Evolutionary conservation across 495 filamentous ascomycete species (phyloP), one percentile per base, ranked within the genome.

Genomic region (Letharia lupina): DNA sequence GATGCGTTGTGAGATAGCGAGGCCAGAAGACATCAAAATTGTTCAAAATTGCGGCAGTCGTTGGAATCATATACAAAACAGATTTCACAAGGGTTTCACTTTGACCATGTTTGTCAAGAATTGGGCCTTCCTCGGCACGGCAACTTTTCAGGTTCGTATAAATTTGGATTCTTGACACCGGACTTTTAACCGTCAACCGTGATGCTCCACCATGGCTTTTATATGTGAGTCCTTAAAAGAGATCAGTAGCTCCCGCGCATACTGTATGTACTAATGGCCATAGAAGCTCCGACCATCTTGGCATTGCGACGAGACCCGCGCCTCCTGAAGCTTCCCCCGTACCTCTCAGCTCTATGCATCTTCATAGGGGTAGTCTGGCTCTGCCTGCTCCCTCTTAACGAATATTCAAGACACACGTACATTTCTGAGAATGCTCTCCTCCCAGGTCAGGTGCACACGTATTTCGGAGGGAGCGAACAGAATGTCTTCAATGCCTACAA

Each of bases 401-500:
- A 91, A 62, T 96, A 98, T 80, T 96, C 91, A 61, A 87, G 95
- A 67, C 79, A 83, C 57, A 98, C 94, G 15, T 98, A 98, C 77
- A 94, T 98, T 70, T 97, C 93, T 61, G 94, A 98, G 75, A 98
- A 98, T 76, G 94, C 94, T 23, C 86, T 98, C 12, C 81, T 98
- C 23, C 94, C 94, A 1, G 94, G 93, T 20, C 94, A 98, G 73
- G 94, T 98, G 16, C 92, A 98, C 76, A 96, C 95, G 0, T 98
- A 98, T 74, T 98, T 98, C 71, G 87, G 89, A 4, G 93, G 94
- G 33, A 95, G 90, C 74, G 94, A 98, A 72, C 92, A 96, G 77
- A 89, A 96, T 73, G 83, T 98, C 66, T 96, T 98, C 76, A 83
- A 93, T 12, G 95, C 92, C 9, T 98, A 96, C 73, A 87, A 89